These are phyloP conservation scores for Ottelia alismoides DNA, from an alignment of 106 monocot species.

Conservation along the genomic window DNA sequence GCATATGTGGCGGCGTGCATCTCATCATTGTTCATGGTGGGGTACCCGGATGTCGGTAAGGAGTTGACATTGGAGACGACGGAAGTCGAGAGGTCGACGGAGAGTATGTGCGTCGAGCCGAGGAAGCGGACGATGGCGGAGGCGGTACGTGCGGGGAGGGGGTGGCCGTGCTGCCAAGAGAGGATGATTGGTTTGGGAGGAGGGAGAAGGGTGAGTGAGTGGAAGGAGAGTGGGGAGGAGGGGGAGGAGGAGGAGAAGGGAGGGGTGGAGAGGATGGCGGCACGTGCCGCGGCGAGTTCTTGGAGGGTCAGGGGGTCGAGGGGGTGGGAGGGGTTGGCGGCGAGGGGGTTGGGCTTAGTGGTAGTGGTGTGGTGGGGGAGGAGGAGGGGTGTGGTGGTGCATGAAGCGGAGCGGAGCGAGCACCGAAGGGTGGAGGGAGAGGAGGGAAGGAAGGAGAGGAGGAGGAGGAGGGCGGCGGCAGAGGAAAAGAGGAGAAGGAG, in stretches of 20 bases:
- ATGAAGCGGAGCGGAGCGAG: too few species aligned
- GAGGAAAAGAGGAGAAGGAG: too few species aligned
- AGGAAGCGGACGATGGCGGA: constrained; percentile 34
- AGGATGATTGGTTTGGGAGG: constrained; percentile 44
- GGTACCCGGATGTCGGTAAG: constrained; percentile 40
- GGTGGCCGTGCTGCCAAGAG: constrained; percentile 17
- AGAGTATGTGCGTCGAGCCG: constrained; percentile 16
- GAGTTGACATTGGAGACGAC: constrained; percentile 7
- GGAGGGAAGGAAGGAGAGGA: too few species aligned
- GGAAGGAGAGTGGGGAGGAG: constrained; percentile 49
- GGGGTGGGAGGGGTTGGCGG: too few species aligned
- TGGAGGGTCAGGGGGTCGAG: not conserved
- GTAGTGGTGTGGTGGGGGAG: not conserved
- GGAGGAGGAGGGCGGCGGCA: too few species aligned
- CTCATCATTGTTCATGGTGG: constrained; percentile 78
- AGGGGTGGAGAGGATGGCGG: constrained; percentile 32
- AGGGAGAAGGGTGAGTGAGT: constrained; percentile 64
- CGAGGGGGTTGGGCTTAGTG: constrained; percentile 6
- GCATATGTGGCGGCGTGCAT: constrained; percentile 35
- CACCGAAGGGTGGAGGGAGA: too few species aligned
- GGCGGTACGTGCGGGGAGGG: constrained; percentile 43
- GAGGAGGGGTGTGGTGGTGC: too few species aligned
- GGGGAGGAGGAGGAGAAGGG: constrained; percentile 72
- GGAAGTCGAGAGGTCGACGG: constrained; percentile 23
- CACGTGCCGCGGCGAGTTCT: constrained; percentile 29